phyloP scores from a whole-genome alignment of 163 green algal genomes.

The Trebouxiophyceae sp. region DNA sequence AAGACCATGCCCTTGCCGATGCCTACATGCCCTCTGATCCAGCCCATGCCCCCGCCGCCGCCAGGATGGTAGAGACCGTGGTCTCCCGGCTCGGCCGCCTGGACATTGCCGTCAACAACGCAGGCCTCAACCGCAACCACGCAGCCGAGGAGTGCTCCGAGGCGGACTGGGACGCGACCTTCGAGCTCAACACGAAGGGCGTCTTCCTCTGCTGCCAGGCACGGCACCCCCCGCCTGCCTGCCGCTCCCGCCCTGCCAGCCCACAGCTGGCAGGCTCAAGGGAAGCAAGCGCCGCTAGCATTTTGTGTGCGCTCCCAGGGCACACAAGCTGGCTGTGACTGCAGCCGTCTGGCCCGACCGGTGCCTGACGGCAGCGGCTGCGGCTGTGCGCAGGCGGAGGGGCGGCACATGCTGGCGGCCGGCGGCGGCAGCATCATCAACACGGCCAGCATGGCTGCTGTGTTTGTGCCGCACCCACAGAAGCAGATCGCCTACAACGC shows the following conservation, averaged over 20 bases:
- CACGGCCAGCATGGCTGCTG: conserved; percentile 36
- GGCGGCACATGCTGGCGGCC: conserved; percentile 25
- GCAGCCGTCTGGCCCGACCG: too few species aligned
- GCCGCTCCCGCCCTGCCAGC: too few species aligned
- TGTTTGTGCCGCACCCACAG: conserved; percentile 40
- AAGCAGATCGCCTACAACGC: conserved; percentile 47
- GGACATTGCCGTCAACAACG: conserved; percentile 47
- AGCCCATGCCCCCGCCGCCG: too few species aligned
- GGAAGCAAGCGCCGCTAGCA: too few species aligned
- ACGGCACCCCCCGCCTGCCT: too few species aligned
- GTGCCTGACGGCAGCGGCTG: too few species aligned
- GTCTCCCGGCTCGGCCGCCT: conserved; percentile 26
- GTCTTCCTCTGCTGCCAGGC: conserved; percentile 47
- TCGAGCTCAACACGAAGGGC: conserved; percentile 43
- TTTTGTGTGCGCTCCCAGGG: background rate
- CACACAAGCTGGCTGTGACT: too few species aligned
- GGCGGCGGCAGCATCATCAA: conserved; percentile 41
- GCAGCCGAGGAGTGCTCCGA: conserved; percentile 36
- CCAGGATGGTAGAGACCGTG: conserved; percentile 34
- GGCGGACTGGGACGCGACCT: conserved; percentile 39
- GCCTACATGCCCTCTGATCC: too few species aligned
- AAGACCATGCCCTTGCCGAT: too few species aligned
- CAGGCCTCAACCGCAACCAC: conserved; percentile 42
- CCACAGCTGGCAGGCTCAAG: too few species aligned
- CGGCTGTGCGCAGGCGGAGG: conserved; percentile 24